Base-by-base conservation (phyloP, 2,329 filamentous ascomycete genomes). In the Raffaelea albimanens region DNA sequence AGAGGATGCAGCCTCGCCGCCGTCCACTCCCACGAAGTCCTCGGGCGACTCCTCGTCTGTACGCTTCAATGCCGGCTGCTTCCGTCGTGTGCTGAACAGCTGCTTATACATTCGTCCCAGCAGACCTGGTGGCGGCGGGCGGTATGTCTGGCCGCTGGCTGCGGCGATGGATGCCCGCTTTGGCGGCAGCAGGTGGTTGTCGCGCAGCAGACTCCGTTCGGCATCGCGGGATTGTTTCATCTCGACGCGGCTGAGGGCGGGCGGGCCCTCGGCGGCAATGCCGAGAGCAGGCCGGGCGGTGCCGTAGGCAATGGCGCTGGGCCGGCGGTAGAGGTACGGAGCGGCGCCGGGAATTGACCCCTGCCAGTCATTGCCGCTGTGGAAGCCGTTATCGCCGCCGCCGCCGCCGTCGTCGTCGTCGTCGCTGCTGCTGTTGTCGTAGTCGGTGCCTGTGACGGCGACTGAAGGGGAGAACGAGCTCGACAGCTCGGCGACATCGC, bases 241-340 rank as follows among this genome's bases (percentile, higher is more conserved):
- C 58, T 84, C 81, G 8, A 70, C 60, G 43, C 69, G 68, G 14
- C 75, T 80, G 48, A 82, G 63, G 43, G 66, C 59, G 25, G 71
- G 65, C 43, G 74, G 71, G 18, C 70, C 67, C 14, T 66, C 50
- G 10, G 60, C 61, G 43, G 72, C 70, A 4, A 80, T 78, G 22
- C 87, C 75, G 50, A 94, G 72, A 4, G 83, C 77, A 3, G 84
- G 82, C 46, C 87, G 74, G 1, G 80, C 75, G 21, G 83, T 82
- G 13, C 83, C 85, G 50, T 78, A 86, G 25, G 83, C 82, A 40
- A 93, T 82, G 59, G 83, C 85, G 55, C 81, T 85, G 1, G 88
- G 87, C 41, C 88, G 78, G 47, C 85, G 80, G 66, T 93, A 95
- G 56, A 72, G 73, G 59, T 64, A 69, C 47, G 68, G 73, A n/a